Conservation (phyloP, 345 rosid species). For the Sapria himalayana region DNA sequence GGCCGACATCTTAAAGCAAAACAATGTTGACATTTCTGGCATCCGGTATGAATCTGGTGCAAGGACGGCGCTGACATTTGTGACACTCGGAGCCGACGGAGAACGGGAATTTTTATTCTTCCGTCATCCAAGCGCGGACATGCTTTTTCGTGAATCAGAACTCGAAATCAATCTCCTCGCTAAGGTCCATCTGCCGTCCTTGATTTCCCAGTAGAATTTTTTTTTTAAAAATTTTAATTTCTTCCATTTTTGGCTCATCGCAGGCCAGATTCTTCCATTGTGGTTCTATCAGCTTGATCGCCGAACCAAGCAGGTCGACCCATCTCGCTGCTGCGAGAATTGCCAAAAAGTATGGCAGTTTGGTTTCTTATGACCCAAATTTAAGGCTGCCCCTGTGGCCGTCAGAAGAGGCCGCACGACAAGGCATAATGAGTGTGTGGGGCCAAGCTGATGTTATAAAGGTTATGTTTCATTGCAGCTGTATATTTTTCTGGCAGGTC, state of each 20-base stretch:
- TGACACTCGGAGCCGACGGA: conserved; percentile 74
- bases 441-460: conserved; percentile 77
- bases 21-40: conserved; percentile 66
- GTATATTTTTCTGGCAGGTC: too few relatives aligned
- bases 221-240: conserved; percentile 1
- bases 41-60: conserved; percentile 61
- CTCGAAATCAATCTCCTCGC: conserved; percentile 45
- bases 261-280: conserved; percentile 91
- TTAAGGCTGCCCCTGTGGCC: conserved; percentile 86
- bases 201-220: background rate
- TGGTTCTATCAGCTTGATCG: conserved; percentile 89
- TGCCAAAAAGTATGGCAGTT: conserved; percentile 52
- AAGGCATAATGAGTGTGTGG: conserved; percentile 81
- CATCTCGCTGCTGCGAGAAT: conserved; percentile 83
- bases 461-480: too few relatives aligned
- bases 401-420: conserved; percentile 61
- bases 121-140: conserved; percentile 97
- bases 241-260: conserved; percentile 2
- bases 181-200: conserved; percentile 27
- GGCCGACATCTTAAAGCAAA: conserved; percentile 50
- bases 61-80: conserved; percentile 84
- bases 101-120: conserved; percentile 96
- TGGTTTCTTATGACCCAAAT: conserved; percentile 91
- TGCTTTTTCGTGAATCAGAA: conserved; percentile 78
- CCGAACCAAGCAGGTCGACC: conserved; percentile 81